phyloP scores from a whole-genome alignment of 2,329 filamentous ascomycete genomes.

The Aspergillus piperis region DNA sequence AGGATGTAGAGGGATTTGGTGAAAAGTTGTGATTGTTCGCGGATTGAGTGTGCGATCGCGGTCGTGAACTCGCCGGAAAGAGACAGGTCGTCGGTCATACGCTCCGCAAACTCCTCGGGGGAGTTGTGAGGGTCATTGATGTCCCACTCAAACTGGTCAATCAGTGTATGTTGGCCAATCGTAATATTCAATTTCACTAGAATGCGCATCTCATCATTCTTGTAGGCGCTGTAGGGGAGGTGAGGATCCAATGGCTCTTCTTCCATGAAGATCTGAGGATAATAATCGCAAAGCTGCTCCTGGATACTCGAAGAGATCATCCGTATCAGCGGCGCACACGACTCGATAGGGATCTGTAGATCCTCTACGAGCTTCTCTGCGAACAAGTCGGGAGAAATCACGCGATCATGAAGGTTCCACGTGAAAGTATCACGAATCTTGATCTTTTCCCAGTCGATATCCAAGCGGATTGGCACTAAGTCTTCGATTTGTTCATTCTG shows the following conservation, averaged over 20 bases:
- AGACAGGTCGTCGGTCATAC: constrained; percentile 86
- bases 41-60: constrained; percentile 95
- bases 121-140: constrained; percentile 94
- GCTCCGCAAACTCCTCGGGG: constrained; percentile 87
- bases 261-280: constrained; percentile 85
- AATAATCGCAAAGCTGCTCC: constrained; percentile 90
- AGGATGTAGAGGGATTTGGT: constrained; percentile 90
- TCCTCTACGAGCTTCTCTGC: constrained; percentile 90
- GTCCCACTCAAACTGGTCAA: constrained; percentile 99
- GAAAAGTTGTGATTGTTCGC: constrained; percentile 93
- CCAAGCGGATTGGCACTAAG: constrained; percentile 83
- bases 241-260: constrained; percentile 89
- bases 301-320: constrained; percentile 71
- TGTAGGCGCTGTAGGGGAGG: constrained; percentile 88
- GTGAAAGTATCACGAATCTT: constrained; percentile 97
- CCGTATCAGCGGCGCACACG: constrained; percentile 56
- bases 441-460: constrained; percentile 94
- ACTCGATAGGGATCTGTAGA: constrained; percentile 70
- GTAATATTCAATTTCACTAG: constrained; percentile 96
- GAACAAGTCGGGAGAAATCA: constrained; percentile 77
- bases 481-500: constrained; percentile 92
- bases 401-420: constrained; percentile 93
- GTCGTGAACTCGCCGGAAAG: constrained; percentile 95
- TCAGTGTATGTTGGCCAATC: constrained; percentile 87
- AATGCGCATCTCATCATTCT: constrained; percentile 98